Conservation (phyloP, 1,139 yeast genomes). For the Keqinozyma sinolaborantium region DNA sequence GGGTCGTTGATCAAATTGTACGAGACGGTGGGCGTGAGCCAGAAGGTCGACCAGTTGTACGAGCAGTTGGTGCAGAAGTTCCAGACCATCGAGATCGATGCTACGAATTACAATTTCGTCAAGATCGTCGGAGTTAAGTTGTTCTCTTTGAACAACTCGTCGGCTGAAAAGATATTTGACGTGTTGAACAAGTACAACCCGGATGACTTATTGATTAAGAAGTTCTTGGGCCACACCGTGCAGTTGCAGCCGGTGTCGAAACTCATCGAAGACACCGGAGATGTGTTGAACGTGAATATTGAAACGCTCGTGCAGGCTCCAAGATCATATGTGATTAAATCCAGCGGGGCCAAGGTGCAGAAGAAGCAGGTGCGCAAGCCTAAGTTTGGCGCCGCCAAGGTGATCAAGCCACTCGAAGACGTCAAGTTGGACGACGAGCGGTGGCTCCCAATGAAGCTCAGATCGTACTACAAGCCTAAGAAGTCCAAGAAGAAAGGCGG, state of each 20-base stretch:
- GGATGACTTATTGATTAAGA: conserved; percentile 31
- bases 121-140: conserved; percentile 49
- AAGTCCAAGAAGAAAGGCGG: conserved; percentile 68
- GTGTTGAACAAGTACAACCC: conserved; percentile 22
- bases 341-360: conserved; percentile 14
- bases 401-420: conserved; percentile 27
- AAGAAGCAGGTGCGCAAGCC: conserved; percentile 25
- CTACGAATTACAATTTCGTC: conserved; percentile 34
- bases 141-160: conserved; percentile 24
- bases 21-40: conserved; percentile 27
- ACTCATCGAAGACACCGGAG: conserved; percentile 26
- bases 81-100: conserved; percentile 15
- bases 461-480: conserved; percentile 79
- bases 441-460: conserved; percentile 86
- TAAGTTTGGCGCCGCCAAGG: conserved; percentile 36
- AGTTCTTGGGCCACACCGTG: conserved; percentile 20
- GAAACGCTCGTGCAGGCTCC: conserved; percentile 17
- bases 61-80: conserved; percentile 17
- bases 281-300: conserved; percentile 24
- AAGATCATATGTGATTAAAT: conserved; percentile 2
- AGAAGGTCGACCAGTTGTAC: conserved; percentile 21
- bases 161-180: conserved; percentile 29
- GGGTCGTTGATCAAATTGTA: conserved; percentile 47
- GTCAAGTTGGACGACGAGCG: conserved; percentile 54
- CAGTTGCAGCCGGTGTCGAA: conserved; percentile 31